Percentiles rank a stretch among this genome's conserved stretches.
These are phyloP conservation scores for Lachancea mirantina DNA, from an alignment of 805 yeast genomes.

Conservation along the genomic window DNA sequence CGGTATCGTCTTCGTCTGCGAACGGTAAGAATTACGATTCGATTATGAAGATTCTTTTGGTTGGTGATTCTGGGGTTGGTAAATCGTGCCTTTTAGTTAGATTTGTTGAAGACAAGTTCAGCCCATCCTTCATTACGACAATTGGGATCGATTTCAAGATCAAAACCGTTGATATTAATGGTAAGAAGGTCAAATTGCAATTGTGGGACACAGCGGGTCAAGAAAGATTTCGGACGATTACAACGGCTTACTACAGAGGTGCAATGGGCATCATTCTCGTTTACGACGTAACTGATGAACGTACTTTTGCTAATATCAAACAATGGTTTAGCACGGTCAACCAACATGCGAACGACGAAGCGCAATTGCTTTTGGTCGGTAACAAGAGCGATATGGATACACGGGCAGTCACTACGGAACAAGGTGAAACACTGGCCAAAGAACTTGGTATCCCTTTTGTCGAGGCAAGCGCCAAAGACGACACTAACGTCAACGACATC, in stretches of 20 bases:
- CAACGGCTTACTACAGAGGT: slow-evolving; percentile 87
- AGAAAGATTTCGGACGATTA: slow-evolving; percentile 89
- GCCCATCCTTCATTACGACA: slow-evolving; percentile 93
- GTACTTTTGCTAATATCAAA: slow-evolving; percentile 86
- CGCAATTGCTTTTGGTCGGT: slow-evolving; percentile 89
- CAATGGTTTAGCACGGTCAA: slow-evolving; percentile 95
- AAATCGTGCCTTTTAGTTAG: slow-evolving; percentile 85
- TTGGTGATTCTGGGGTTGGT: slow-evolving; percentile 91
- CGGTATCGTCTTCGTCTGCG: slow-evolving; percentile 21
- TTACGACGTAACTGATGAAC: slow-evolving; percentile 80
- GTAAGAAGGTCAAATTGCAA: slow-evolving; percentile 87
- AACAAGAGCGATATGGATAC: slow-evolving; percentile 89
- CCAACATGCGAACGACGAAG: slow-evolving; percentile 95
- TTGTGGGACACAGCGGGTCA: slow-evolving; percentile 99
- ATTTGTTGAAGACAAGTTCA: slow-evolving; percentile 93
- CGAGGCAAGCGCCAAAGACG: slow-evolving; percentile 95
- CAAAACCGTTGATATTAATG: slow-evolving; percentile 89
- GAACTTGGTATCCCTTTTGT: slow-evolving; percentile 85
- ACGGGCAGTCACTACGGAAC: slow-evolving; percentile 81
- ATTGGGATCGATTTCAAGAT: slow-evolving; percentile 98
- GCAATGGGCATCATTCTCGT: slow-evolving; percentile 83
- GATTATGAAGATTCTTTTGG: slow-evolving; percentile 84
- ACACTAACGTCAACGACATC: slow-evolving; percentile 84
- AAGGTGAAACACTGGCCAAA: slow-evolving; percentile 82
- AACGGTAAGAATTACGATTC: slow-evolving; percentile 53